phyloP scores from a whole-genome alignment of 163 green algal genomes.

The Dunaliella salina region DNA sequence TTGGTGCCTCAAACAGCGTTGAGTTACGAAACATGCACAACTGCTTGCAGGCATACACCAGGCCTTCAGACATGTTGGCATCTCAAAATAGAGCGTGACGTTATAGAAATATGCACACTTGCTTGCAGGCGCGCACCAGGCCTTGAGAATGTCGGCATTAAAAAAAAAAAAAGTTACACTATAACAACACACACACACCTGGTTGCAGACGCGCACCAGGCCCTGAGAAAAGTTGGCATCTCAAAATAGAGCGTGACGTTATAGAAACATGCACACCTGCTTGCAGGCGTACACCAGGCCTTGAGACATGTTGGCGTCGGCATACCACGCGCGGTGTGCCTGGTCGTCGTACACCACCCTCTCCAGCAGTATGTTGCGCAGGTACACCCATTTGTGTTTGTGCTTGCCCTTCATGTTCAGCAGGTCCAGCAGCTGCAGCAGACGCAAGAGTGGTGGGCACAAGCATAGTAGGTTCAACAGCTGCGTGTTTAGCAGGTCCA shows the following conservation, averaged over 20 bases:
- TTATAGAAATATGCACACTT: constrained; percentile 25
- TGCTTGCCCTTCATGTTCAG: constrained; percentile 62
- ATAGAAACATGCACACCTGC: constrained; percentile 31
- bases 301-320: constrained; percentile 22
- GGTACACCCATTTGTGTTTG: constrained; percentile 57
- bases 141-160: constrained; percentile 23
- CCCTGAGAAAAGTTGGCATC: too few relatives aligned
- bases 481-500: constrained; percentile 60
- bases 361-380: constrained; percentile 44
- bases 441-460: not conserved
- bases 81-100: too few relatives aligned
- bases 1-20: too few relatives aligned
- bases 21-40: too few relatives aligned
- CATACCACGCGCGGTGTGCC: constrained; percentile 36
- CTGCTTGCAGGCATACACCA: too few relatives aligned
- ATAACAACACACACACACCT: too few relatives aligned
- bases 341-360: constrained; percentile 58
- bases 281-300: constrained; percentile 49
- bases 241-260: too few relatives aligned
- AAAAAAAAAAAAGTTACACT: not conserved
- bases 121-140: constrained; percentile 48
- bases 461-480: constrained; percentile 56
- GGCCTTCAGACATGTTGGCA: too few relatives aligned
- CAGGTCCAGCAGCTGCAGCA: constrained; percentile 49
- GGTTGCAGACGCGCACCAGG: too few relatives aligned